Evolutionary conservation across 2,329 filamentous ascomycete genomes (phyloP).

Genomic region (Cladosporium sp.): DNA sequence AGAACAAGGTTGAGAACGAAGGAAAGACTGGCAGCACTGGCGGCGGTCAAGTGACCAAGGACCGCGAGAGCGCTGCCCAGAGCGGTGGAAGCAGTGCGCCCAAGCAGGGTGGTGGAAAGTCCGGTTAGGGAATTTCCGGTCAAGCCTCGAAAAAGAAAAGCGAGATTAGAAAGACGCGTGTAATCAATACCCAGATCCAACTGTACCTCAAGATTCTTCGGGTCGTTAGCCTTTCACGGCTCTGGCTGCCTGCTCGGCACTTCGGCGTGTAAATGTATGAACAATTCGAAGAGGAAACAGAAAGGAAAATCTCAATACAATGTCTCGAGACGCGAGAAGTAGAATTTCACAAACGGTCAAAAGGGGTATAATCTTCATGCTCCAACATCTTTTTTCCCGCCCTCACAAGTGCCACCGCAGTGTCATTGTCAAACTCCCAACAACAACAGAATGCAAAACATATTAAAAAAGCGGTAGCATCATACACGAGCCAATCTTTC

Average conservation of each 20-base stretch:
- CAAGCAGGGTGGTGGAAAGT: slow-evolving; percentile 34
- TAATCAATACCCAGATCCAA: background rate
- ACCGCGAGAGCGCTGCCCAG: slow-evolving; percentile 20
- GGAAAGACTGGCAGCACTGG: slow-evolving; percentile 30
- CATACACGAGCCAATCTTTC: background rate
- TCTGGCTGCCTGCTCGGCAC: too few relatives aligned
- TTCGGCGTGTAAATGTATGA: too few relatives aligned
- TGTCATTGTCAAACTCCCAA: too few relatives aligned
- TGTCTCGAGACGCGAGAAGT: too few relatives aligned
- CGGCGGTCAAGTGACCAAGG: slow-evolving; percentile 19
- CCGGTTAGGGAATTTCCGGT: slow-evolving; percentile 14
- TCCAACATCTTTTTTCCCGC: background rate
- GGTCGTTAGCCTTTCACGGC: too few relatives aligned
- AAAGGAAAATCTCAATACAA: too few relatives aligned
- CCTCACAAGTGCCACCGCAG: too few relatives aligned
- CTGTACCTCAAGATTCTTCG: background rate
- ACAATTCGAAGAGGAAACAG: too few relatives aligned
- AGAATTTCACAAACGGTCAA: background rate
- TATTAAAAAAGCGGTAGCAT: background rate
- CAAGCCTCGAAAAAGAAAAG: background rate
- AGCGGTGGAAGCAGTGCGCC: slow-evolving; percentile 35
- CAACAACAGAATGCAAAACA: background rate
- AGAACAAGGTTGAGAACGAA: slow-evolving; percentile 42
- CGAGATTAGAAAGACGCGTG: background rate
- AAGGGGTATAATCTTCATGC: slow-evolving; percentile 8